A percentile compares a stretch with the other conserved stretches of the same genome.
phyloP scores from a whole-genome alignment of 352 stramenopile species.

The Phytophthora brassicae region DNA sequence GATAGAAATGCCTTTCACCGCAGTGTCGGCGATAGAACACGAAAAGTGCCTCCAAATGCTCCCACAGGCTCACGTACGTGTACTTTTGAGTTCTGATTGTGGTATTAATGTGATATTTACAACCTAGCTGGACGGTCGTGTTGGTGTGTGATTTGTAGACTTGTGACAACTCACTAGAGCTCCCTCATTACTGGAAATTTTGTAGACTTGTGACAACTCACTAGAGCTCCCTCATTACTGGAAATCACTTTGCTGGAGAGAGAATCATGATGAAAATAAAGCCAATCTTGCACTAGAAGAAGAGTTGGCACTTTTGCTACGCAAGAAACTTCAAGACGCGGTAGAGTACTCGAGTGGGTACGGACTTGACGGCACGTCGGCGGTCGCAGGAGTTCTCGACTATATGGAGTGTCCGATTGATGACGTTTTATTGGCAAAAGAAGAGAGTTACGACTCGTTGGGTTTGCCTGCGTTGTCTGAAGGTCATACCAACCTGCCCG shows the following conservation, averaged over 20 bases:
- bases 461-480: conserved; percentile 48
- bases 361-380: conserved; percentile 53
- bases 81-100: no score
- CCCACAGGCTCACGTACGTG: conserved; percentile 68
- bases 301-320: conserved; percentile 43
- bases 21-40: conserved; percentile 40
- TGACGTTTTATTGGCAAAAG: conserved; percentile 19
- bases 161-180: conserved; percentile 74
- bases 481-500: conserved; percentile 9
- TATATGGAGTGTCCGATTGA: conserved; percentile 4
- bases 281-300: conserved; percentile 36
- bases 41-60: conserved; percentile 62
- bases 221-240: conserved; percentile 77
- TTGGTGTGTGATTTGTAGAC: conserved; percentile 42
- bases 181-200: conserved; percentile 79
- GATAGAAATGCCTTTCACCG: conserved; percentile 76
- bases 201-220: conserved; percentile 82
- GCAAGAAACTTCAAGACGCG: conserved; percentile 54
- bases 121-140: neutral
- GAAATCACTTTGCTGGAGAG: conserved; percentile 63
- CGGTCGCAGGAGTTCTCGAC: conserved; percentile 22
- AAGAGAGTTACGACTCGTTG: conserved; percentile 71
- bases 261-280: conserved; percentile 31
- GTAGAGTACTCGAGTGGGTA: conserved; percentile 72
- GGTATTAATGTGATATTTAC: neutral